Percentiles rank a stretch among this genome's conserved stretches.
Conservation (phyloP, 2,329 filamentous ascomycete species). For the Grosmannia huntii region DNA sequence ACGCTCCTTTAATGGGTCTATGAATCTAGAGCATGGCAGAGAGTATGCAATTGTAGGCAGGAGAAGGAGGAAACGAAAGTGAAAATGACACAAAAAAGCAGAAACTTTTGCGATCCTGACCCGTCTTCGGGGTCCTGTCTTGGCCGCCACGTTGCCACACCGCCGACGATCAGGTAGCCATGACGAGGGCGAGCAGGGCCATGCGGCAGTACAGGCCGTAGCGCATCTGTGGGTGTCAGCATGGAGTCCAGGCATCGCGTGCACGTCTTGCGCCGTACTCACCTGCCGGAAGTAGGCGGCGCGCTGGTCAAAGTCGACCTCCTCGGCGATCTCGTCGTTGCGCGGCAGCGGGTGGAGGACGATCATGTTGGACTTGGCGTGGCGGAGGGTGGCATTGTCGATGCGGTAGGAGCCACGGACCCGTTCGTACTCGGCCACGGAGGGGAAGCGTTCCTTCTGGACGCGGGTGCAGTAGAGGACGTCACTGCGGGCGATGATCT, state of each 20-base stretch:
- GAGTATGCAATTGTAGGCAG: background rate
- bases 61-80: background rate
- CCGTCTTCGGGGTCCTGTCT: background rate
- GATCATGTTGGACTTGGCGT: slow-evolving; percentile 85
- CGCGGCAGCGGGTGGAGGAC: slow-evolving; percentile 92
- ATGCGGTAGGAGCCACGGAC: slow-evolving; percentile 84
- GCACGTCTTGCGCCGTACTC: slow-evolving; percentile 32
- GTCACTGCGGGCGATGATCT: slow-evolving; percentile 76
- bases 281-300: slow-evolving; percentile 99
- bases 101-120: background rate
- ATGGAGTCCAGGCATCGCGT: background rate
- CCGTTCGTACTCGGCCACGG: slow-evolving; percentile 64
- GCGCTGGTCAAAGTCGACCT: slow-evolving; percentile 94
- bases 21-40: background rate
- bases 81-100: slow-evolving; percentile 1
- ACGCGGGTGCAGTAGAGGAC: slow-evolving; percentile 95
- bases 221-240: slow-evolving; percentile 62
- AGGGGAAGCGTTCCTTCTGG: slow-evolving; percentile 91
- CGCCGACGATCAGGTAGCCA: slow-evolving; percentile 36
- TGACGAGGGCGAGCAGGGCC: slow-evolving; percentile 87
- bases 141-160: background rate
- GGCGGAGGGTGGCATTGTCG: slow-evolving; percentile 78
- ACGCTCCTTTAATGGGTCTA: slow-evolving; percentile 9
- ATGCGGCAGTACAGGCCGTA: slow-evolving; percentile 97
- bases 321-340: slow-evolving; percentile 85